Percentiles rank a stretch among this genome's conserved stretches.
phyloP scores from a whole-genome alignment of 768 basidiomycete species.

The Mycena belliarum region DNA sequence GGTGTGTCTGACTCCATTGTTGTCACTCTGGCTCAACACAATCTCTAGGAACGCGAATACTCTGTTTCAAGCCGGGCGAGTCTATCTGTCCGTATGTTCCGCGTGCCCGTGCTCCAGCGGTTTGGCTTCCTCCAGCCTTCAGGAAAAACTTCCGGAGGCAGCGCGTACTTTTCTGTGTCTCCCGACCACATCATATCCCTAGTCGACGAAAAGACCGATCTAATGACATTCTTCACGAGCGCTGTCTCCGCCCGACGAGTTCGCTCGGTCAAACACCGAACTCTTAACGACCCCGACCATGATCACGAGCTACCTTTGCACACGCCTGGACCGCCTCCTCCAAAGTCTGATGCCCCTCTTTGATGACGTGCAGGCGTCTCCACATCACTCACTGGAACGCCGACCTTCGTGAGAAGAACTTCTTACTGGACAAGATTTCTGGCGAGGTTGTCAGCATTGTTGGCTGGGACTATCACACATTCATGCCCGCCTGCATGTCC shows the following conservation, averaged over 20 bases:
- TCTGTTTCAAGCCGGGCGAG: constrained; percentile 5
- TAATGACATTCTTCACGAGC: background rate
- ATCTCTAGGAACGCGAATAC: constrained; percentile 2
- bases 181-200: background rate
- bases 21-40: no score
- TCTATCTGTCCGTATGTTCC: background rate
- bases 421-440: background rate
- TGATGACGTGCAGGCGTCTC: no score
- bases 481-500: constrained; percentile 9
- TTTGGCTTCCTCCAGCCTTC: background rate
- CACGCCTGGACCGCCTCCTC: background rate
- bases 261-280: constrained; percentile 1
- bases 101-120: background rate
- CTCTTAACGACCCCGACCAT: background rate
- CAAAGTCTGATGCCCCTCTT: background rate
- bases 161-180: background rate
- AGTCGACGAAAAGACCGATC: background rate
- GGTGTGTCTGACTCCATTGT: no score
- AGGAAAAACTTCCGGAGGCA: no score
- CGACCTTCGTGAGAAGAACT: background rate
- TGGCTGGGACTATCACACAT: constrained; percentile 2
- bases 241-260: constrained; percentile 1
- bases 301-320: background rate
- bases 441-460: constrained; percentile 7
- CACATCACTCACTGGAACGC: no score